Evolutionary conservation across 768 basidiomycete genomes (phyloP).

Genomic region (Xerocomus spinulosus): DNA sequence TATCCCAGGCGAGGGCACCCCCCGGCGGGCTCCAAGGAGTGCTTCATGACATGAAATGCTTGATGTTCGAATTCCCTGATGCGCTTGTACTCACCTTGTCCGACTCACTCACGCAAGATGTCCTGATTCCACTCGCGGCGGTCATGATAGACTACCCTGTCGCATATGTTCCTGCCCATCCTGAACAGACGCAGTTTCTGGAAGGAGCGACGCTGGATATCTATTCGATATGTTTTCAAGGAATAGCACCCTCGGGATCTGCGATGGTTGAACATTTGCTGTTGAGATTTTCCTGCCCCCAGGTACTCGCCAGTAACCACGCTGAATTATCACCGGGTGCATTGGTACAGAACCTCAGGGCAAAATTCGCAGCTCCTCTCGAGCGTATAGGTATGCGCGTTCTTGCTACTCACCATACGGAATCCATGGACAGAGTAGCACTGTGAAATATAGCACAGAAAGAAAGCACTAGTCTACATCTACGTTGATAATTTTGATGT

Average conservation of each 20-base stretch:
- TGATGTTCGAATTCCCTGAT: conserved; percentile 6
- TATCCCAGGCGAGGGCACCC: conserved; percentile 10
- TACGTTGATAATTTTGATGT: conserved; percentile 85
- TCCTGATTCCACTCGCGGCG: conserved; percentile 51
- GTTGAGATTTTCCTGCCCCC: conserved; percentile 58
- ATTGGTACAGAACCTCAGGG: conserved; percentile 30
- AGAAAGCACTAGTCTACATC: conserved; percentile 53
- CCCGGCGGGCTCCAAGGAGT: conserved; percentile 12
- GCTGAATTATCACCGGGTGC: conserved; percentile 13
- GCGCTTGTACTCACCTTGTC: conserved; percentile 29
- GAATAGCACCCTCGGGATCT: background rate
- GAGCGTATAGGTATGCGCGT: conserved; percentile 16
- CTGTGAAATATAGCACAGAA: conserved; percentile 30
- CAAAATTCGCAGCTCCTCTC: conserved; percentile 35
- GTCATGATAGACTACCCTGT: conserved; percentile 60
- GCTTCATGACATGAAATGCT: conserved; percentile 6
- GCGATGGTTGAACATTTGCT: conserved; percentile 32
- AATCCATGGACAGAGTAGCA: conserved; percentile 45
- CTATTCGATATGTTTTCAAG: conserved; percentile 34
- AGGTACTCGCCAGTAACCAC: conserved; percentile 10
- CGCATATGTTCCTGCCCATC: conserved; percentile 46
- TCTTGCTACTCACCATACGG: conserved; percentile 30
- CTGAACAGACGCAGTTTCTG: conserved; percentile 38
- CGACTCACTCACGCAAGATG: conserved; percentile 20
- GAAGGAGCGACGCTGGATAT: conserved; percentile 44